A percentile compares a stretch with the other conserved stretches of the same genome.
These are phyloP conservation scores for Tetradesmus obliquus DNA, from an alignment of 139 green algal species.

Conservation along the genomic window DNA sequence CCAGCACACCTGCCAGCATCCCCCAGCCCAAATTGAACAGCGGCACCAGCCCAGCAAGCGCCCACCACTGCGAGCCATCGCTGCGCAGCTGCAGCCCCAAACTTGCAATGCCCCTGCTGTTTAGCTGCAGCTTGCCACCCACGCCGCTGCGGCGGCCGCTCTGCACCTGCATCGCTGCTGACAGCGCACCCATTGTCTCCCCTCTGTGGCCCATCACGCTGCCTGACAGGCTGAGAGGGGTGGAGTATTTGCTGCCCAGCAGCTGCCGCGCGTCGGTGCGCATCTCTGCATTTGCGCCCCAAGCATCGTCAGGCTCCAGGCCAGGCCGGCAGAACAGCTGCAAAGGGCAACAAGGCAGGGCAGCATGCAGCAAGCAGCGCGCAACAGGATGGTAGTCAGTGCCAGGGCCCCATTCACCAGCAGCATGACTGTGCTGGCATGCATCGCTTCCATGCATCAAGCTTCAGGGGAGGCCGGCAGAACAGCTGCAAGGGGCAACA, in stretches of 20 bases:
- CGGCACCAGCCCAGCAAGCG: slow-evolving; percentile 24
- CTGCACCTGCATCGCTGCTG: slow-evolving; percentile 31
- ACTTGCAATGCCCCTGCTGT: slow-evolving; percentile 29
- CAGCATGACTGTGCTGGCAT: slow-evolving; percentile 32
- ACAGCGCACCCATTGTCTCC: slow-evolving; percentile 6
- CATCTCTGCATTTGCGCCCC: slow-evolving; percentile 43
- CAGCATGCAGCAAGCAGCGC: background rate
- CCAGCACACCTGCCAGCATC: background rate
- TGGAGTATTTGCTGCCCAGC: slow-evolving; percentile 5
- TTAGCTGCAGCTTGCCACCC: slow-evolving; percentile 37
- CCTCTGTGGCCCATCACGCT: slow-evolving; percentile 28
- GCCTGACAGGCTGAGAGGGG: slow-evolving; percentile 40
- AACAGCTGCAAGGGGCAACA: slow-evolving; percentile 31
- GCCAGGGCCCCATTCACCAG: background rate
- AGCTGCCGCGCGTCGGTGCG: slow-evolving; percentile 40
- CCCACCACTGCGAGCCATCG: background rate
- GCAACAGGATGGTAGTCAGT: background rate
- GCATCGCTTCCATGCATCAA: background rate
- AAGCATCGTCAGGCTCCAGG: slow-evolving; percentile 25
- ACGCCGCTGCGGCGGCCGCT: background rate
- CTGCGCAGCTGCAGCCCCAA: slow-evolving; percentile 26
- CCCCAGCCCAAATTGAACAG: slow-evolving; percentile 27
- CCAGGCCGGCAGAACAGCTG: slow-evolving; percentile 42
- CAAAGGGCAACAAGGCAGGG: background rate
- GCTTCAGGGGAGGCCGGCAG: slow-evolving; percentile 25